Percentiles rank a stretch among this genome's conserved stretches.
Conservation (phyloP, 257 asterid species). For the Rhazya stricta region DNA sequence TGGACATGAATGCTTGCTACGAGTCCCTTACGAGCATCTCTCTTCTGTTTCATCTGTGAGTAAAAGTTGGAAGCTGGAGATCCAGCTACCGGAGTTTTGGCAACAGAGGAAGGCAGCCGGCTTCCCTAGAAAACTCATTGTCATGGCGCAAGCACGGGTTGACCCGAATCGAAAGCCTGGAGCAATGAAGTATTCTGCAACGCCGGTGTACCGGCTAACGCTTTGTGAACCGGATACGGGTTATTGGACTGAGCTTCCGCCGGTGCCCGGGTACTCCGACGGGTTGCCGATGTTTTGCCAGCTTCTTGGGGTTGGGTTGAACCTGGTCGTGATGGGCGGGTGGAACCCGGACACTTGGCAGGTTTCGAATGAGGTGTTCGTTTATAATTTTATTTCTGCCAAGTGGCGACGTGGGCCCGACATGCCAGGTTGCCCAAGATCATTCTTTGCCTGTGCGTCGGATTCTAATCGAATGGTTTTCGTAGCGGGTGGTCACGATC, state of each 20-base stretch:
- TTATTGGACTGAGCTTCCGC: conserved; percentile 50
- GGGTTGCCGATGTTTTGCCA: conserved; percentile 77
- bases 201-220: conserved; percentile 46
- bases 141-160: conserved; percentile 39
- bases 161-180: conserved; percentile 20
- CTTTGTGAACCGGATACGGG: conserved; percentile 68
- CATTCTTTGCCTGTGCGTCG: conserved; percentile 67
- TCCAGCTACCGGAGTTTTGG: conserved; percentile 59
- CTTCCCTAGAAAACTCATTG: conserved; percentile 28
- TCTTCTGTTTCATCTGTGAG: conserved; percentile 52
- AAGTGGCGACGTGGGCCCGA: conserved; percentile 62
- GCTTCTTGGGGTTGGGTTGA: conserved; percentile 50
- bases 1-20: conserved; percentile 52
- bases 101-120: conserved; percentile 34
- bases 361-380: conserved; percentile 33
- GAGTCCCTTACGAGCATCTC: conserved; percentile 43
- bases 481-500: conserved; percentile 82
- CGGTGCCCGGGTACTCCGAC: conserved; percentile 33
- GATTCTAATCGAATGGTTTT: conserved; percentile 42
- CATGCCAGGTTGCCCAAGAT: conserved; percentile 58
- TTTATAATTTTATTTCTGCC: conserved; percentile 47
- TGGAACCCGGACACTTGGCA: conserved; percentile 55
- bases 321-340: conserved; percentile 68
- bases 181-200: conserved; percentile 11
- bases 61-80: conserved; percentile 43